phyloP scores from a whole-genome alignment of 2,329 filamentous ascomycete species.

The Talaromyces islandicus region DNA sequence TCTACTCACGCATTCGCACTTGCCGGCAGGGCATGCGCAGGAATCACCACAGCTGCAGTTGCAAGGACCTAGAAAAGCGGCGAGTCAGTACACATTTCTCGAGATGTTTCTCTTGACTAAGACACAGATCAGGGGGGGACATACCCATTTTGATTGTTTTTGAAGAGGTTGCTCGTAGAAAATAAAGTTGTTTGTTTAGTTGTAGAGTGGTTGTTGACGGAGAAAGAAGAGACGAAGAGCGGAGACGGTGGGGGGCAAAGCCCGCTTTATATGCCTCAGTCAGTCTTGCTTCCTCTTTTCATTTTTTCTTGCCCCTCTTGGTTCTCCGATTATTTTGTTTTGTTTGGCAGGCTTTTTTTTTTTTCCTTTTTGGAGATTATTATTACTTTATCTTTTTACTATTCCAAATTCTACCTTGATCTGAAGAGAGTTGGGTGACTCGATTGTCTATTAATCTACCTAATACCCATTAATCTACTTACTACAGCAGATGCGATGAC shows the following conservation, averaged over 20 bases:
- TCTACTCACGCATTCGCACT: neutral
- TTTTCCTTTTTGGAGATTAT: neutral
- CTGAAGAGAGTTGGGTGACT: too few species aligned
- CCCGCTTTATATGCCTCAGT: neutral
- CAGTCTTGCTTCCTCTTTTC: neutral
- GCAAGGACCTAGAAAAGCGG: slow-evolving; percentile 21
- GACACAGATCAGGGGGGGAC: slow-evolving; percentile 1
- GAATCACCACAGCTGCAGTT: slow-evolving; percentile 36
- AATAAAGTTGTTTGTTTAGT: neutral
- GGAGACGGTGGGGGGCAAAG: neutral
- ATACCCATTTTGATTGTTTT: slow-evolving; percentile 20
- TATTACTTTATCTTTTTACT: too few species aligned
- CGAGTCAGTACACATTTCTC: neutral
- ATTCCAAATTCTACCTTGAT: too few species aligned
- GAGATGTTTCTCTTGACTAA: neutral
- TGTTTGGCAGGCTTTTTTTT: neutral
- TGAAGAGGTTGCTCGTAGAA: neutral
- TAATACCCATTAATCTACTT: too few species aligned
- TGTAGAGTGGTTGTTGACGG: neutral
- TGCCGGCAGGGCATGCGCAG: slow-evolving; percentile 36
- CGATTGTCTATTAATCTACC: too few species aligned
- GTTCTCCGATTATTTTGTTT: neutral
- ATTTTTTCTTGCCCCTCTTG: too few species aligned
- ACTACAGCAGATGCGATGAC: too few species aligned
- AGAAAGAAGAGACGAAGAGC: neutral